A percentile compares a stretch with the other conserved stretches of the same genome.
Evolutionary conservation across 257 asterid species (phyloP).

Genomic region (Ajuga chamaepitys): DNA sequence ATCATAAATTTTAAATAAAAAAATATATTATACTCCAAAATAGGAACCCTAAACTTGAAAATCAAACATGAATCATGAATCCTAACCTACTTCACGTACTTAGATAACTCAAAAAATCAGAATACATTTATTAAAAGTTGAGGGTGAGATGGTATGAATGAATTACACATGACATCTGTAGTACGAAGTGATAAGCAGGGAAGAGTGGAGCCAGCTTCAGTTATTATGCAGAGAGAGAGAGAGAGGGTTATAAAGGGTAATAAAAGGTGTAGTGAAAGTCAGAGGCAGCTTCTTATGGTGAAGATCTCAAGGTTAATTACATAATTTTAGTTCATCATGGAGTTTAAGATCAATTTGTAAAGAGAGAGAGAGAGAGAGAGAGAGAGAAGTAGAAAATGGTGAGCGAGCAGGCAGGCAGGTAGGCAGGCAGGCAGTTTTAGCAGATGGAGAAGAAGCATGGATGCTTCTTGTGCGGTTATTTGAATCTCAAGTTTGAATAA

Average conservation of each 20-base stretch:
- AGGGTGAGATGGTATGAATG: too few species aligned
- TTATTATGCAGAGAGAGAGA: conserved; percentile 13
- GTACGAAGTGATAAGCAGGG: neutral
- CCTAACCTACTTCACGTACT: too few species aligned
- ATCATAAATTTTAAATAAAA: too few species aligned
- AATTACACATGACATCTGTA: conserved; percentile 7
- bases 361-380: conserved; percentile 5
- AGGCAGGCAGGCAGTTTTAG: neutral
- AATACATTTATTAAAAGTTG: too few species aligned
- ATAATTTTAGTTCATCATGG: neutral
- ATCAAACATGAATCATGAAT: too few species aligned
- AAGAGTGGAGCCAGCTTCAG: conserved; percentile 19
- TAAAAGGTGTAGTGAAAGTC: conserved; percentile 19
- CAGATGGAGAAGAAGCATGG: conserved; percentile 41
- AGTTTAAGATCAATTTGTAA: too few species aligned
- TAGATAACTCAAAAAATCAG: too few species aligned
- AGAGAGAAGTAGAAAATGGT: too few species aligned
- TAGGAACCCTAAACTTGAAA: too few species aligned
- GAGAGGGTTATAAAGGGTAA: conserved; percentile 10
- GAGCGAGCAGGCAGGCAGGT: too few species aligned
- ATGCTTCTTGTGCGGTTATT: conserved; percentile 53
- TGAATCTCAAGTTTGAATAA: conserved; percentile 68
- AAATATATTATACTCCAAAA: too few species aligned
- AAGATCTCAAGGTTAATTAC: conserved; percentile 56
- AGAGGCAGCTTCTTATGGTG: conserved; percentile 57